Evolutionary conservation across 2,329 filamentous ascomycete species (phyloP).

Genomic region (Hypoxylon sp.): DNA sequence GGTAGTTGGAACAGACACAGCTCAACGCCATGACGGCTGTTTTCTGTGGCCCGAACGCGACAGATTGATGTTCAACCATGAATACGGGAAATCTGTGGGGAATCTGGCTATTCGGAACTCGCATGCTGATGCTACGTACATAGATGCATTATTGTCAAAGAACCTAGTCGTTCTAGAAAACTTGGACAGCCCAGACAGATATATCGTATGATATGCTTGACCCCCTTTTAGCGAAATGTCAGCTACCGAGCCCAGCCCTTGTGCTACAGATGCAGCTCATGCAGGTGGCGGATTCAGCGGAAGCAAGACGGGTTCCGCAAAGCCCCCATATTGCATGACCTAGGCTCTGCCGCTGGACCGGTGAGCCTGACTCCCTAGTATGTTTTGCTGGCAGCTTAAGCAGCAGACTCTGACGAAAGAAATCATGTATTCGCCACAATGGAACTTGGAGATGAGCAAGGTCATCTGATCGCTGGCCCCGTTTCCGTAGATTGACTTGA

Average conservation of each 20-base stretch:
- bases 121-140: neutral
- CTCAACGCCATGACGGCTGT: neutral
- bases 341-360: constrained; percentile 19
- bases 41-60: neutral
- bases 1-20: neutral
- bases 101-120: constrained; percentile 3
- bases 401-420: neutral
- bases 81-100: constrained; percentile 7
- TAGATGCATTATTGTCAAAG: neutral
- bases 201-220: constrained; percentile 12
- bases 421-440: constrained; percentile 4
- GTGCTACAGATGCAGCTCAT: constrained; percentile 29
- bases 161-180: constrained; percentile 16
- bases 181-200: constrained; percentile 1
- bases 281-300: constrained; percentile 23
- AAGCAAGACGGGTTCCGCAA: constrained; percentile 6
- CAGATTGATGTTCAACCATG: constrained; percentile 7
- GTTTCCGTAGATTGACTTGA: constrained; percentile 15
- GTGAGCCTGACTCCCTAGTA: constrained; percentile 6
- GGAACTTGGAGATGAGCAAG: neutral
- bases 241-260: constrained; percentile 16
- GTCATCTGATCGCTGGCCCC: neutral
- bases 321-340: neutral
- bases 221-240: constrained; percentile 6
- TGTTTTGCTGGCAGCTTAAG: neutral